A percentile compares a stretch with the other conserved stretches of the same genome.
phyloP scores from a whole-genome alignment of 2,329 filamentous ascomycete species.

The Pseudogymnoascus sp. region DNA sequence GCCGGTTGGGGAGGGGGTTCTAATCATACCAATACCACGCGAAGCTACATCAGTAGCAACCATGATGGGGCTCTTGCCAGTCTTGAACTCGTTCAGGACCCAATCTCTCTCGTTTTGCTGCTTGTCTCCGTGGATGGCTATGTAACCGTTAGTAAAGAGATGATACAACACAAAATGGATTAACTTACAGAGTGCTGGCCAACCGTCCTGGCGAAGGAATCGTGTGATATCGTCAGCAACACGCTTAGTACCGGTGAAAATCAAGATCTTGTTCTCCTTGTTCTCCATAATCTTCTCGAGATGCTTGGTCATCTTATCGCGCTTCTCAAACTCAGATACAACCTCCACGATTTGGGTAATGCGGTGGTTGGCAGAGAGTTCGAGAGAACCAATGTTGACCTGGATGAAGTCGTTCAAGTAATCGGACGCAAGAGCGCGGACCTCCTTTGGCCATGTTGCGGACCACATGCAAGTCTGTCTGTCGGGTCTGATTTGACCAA shows the following conservation, averaged over 20 bases:
- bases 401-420: conserved; percentile 96
- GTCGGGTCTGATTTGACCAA: conserved; percentile 93
- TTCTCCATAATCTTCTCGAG: conserved; percentile 97
- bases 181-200: conserved; percentile 87
- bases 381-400: conserved; percentile 96
- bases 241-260: conserved; percentile 91
- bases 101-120: conserved; percentile 99
- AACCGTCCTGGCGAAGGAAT: conserved; percentile 94
- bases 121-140: conserved; percentile 97
- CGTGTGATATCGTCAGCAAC: conserved; percentile 96
- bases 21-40: conserved; percentile 99
- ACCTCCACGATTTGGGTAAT: conserved; percentile 98
- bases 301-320: conserved; percentile 93
- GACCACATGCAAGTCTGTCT: conserved; percentile 99
- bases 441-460: conserved; percentile 98
- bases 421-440: conserved; percentile 81
- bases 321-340: conserved; percentile 93
- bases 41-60: conserved; percentile 99
- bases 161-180: conserved; percentile 36
- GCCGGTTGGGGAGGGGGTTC: conserved; percentile 42
- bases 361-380: conserved; percentile 92
- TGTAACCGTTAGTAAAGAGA: conserved; percentile 37
- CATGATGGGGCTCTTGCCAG: conserved; percentile 99
- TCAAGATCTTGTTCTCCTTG: conserved; percentile 88
- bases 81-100: conserved; percentile 99